Percentiles rank a stretch among this genome's conserved stretches.
phyloP scores from a whole-genome alignment of 208 protist genomes.

The Trypanosoma mega region DNA sequence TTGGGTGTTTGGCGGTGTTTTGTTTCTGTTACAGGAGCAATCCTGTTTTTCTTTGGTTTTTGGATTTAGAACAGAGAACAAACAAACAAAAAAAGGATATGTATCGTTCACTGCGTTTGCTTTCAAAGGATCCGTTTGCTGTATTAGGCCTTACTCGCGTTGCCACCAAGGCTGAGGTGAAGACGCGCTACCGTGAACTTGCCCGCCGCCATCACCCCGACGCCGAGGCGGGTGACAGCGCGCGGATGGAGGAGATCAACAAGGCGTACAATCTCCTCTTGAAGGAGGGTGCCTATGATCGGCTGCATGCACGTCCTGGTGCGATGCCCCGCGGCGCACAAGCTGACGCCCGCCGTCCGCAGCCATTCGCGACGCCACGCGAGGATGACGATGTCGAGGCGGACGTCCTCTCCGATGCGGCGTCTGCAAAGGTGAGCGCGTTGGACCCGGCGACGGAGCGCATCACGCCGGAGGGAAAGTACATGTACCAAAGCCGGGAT shows the following conservation, averaged over 20 bases:
- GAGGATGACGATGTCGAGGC: not conserved
- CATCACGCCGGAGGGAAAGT: conserved; percentile 56
- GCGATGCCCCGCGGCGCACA: not conserved
- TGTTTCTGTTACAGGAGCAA: too few species aligned
- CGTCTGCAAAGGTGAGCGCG: conserved; percentile 60
- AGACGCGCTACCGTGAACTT: conserved; percentile 81
- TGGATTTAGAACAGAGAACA: too few species aligned
- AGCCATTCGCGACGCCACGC: conserved; percentile 3
- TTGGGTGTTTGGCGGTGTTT: conserved; percentile 1
- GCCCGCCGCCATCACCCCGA: conserved; percentile 85
- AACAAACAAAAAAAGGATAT: too few species aligned
- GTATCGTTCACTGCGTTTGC: not conserved
- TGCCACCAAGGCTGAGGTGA: conserved; percentile 80
- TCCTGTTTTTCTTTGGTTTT: too few species aligned
- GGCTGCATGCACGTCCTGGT: conserved; percentile 41
- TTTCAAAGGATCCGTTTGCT: conserved; percentile 56
- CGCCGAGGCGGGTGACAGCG: conserved; percentile 50
- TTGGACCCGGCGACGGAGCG: conserved; percentile 75
- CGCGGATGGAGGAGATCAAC: conserved; percentile 82
- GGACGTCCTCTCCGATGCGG: conserved; percentile 45
- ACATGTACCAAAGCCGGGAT: conserved; percentile 79
- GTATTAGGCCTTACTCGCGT: conserved; percentile 57
- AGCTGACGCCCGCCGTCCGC: not conserved
- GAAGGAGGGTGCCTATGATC: conserved; percentile 81
- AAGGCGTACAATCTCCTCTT: conserved; percentile 84